Evolutionary conservation across 2,329 filamentous ascomycete genomes (phyloP).

Genomic region (Verticillium tricorpus): DNA sequence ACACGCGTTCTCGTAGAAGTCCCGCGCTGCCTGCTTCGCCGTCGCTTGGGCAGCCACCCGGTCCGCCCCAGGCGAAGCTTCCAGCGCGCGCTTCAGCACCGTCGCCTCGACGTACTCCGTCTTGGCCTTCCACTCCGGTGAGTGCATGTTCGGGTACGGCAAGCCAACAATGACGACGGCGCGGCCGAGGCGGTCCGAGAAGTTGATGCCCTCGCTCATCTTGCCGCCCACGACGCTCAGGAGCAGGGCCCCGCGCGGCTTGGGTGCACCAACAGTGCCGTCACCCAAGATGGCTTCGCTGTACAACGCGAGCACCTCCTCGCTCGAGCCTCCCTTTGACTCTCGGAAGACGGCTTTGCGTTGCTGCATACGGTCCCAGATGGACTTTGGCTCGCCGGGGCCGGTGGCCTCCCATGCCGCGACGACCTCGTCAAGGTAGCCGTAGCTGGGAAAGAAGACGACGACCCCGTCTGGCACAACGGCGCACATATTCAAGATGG

Average conservation of each 20-base stretch:
- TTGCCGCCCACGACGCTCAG: conserved; percentile 91
- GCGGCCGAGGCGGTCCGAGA: conserved; percentile 83
- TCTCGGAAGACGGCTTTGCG: conserved; percentile 63
- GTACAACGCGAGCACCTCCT: conserved; percentile 72
- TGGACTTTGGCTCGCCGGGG: conserved; percentile 24
- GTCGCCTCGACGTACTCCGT: conserved; percentile 77
- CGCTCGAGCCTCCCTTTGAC: conserved; percentile 49
- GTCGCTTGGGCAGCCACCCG: conserved; percentile 3
- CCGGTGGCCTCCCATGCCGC: conserved; percentile 50
- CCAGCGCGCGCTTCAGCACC: conserved; percentile 32
- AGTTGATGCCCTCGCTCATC: conserved; percentile 97
- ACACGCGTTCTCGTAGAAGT: conserved; percentile 91
- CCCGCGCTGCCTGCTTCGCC: conserved; percentile 58
- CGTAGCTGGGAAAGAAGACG: conserved; percentile 93
- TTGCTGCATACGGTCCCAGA: conserved; percentile 55
- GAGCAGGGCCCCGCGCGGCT: conserved; percentile 64
- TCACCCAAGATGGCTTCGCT: conserved; percentile 57
- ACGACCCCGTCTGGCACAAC: conserved; percentile 85
- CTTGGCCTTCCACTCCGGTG: conserved; percentile 89
- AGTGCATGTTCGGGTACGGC: conserved; percentile 86
- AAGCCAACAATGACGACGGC: conserved; percentile 89
- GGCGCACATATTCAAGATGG: conserved; percentile 66
- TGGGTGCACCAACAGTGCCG: conserved; percentile 19
- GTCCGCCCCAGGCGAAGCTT: conserved; percentile 21
- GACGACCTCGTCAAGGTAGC: conserved; percentile 76